Evolutionary conservation across 208 protist species (phyloP), one percentile per base, ranked within the genome.

Genomic region (Trypanosomatidae sp.): DNA sequence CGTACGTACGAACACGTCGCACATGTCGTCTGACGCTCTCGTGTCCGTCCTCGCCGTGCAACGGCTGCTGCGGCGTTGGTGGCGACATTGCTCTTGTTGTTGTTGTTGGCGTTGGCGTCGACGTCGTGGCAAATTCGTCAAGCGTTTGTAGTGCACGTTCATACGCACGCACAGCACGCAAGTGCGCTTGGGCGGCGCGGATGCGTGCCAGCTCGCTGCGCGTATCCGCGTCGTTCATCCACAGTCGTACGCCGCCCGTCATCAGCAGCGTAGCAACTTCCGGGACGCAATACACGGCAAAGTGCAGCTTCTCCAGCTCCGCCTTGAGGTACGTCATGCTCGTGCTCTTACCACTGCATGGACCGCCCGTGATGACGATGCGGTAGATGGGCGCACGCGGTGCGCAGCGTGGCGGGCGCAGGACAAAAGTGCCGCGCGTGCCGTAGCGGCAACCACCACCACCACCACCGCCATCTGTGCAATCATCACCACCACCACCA

Each of bases 221-320:
- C 1, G 78, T 46, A 20, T 82, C 61, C 1, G 56, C 28, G 19
- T 66, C 11, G 26, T 50, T 48, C 16, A 35, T 48, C 40, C 68
- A 53, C 70, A 71, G 88, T 53, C 66, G 44, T 64, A 84, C 70
- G 21, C 82, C 82, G 21, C 82, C 77, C 0, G 47, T 65, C 25
- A 91, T 68, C 2, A 91, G 61, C 30, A 88, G 27, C 38, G 82
- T 88, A 0, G 82, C 82, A 15, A 77, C 82, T 61, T 91, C 82
- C 4, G 82, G 77, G 18, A 87, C 81, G 26, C 66, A 80, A 52
- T 72, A 81, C 5, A 91, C 81, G 1, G 71, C 64, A 42, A 70
- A 83, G 35, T 71, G 76, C 4, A 47, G 71, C 48, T 76, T 44
- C 13, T 61, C 56, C n/a, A 91, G 48, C 43, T 73, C 68, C 15